These are phyloP conservation scores for Thraustochytrium sp. DNA, from an alignment of 352 stramenopile genomes.

Conservation along the genomic window DNA sequence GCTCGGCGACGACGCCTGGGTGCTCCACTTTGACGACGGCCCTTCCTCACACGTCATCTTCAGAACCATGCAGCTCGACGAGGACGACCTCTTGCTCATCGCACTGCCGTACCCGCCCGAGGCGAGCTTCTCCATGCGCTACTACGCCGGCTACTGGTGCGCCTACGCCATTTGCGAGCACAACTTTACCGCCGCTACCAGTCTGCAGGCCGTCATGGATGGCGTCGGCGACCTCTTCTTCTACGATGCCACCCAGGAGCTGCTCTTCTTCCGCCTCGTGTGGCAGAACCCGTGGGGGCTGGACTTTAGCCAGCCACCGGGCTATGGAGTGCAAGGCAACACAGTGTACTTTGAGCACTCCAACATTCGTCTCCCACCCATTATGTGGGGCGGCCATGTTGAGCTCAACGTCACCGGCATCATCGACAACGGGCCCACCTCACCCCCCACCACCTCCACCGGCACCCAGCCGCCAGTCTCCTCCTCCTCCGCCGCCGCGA, in stretches of 20 bases:
- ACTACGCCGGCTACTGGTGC: background rate
- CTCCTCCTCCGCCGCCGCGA: too few relatives aligned
- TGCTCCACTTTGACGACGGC: constrained; percentile 23
- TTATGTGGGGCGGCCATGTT: too few relatives aligned
- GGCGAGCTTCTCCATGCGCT: background rate
- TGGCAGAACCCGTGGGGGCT: background rate
- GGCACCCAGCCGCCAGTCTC: too few relatives aligned
- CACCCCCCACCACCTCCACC: too few relatives aligned
- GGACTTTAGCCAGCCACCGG: background rate
- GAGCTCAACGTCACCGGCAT: too few relatives aligned
- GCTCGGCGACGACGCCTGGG: background rate
- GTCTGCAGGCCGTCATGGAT: background rate
- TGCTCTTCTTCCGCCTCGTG: constrained; percentile 15
- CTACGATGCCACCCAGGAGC: background rate
- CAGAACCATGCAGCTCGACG: background rate
- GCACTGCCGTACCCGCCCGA: constrained; percentile 11
- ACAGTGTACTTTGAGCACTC: background rate
- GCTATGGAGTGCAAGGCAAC: background rate
- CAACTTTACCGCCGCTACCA: background rate
- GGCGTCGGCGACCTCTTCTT: constrained; percentile 10
- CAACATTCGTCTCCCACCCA: too few relatives aligned
- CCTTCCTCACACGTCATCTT: background rate
- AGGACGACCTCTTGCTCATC: background rate
- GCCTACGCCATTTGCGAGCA: background rate
- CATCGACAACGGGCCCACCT: too few relatives aligned